A percentile compares a stretch with the other conserved stretches of the same genome.
These are phyloP conservation scores for Tulasnella sp. DNA, from an alignment of 768 basidiomycete genomes.

Conservation along the genomic window DNA sequence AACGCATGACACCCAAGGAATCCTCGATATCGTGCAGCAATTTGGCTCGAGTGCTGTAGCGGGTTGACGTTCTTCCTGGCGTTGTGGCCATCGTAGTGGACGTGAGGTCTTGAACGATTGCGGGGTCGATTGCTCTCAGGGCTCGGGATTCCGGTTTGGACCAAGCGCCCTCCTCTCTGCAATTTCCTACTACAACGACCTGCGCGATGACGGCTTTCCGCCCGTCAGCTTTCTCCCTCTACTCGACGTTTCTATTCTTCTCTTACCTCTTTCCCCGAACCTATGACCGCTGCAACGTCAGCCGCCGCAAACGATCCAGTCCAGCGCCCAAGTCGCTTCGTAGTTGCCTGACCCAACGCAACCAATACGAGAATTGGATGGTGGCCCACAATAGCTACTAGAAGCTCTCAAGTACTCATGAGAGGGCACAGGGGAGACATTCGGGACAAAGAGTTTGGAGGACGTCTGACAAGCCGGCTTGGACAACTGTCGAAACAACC, in stretches of 20 bases:
- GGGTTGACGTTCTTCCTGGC: not conserved
- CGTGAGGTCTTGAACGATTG: not conserved
- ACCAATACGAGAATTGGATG: no score
- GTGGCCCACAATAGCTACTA: not conserved
- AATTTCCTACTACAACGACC: not conserved
- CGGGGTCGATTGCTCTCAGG: not conserved
- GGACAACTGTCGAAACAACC: not conserved
- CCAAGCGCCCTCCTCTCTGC: not conserved
- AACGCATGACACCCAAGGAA: not conserved
- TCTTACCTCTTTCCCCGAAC: no score
- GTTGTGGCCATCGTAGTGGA: not conserved
- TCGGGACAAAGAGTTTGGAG: not conserved
- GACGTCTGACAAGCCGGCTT: not conserved
- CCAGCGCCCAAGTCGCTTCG: no score
- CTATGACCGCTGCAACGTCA: no score
- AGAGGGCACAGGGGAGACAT: not conserved
- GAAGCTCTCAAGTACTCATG: not conserved
- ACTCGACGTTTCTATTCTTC: no score
- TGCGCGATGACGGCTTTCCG: not conserved
- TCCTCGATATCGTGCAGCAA: constrained; percentile 12
- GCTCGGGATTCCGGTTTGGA: not conserved
- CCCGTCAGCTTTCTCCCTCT: no score
- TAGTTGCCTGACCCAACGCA: no score
- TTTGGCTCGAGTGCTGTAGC: not conserved
- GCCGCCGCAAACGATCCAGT: no score